phyloP scores from a whole-genome alignment of 257 asterid species.

The Leonotis leonurus region DNA sequence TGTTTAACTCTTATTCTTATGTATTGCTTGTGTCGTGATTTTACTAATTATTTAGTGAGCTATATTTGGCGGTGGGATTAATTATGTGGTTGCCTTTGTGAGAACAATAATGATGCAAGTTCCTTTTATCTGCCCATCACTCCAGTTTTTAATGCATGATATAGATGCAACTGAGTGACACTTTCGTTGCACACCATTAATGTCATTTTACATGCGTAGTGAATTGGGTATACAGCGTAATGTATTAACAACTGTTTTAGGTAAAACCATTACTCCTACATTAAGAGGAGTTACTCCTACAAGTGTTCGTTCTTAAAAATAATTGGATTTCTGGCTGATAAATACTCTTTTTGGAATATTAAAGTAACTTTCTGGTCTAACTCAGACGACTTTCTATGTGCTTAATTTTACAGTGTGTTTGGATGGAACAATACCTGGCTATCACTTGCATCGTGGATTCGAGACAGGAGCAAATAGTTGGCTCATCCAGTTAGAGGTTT shows the following conservation, averaged over 20 bases:
- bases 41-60: neutral
- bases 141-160: constrained; percentile 21
- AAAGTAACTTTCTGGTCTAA: neutral
- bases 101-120: constrained; percentile 5
- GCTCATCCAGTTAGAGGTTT: constrained; percentile 92
- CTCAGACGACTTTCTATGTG: constrained; percentile 5
- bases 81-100: constrained; percentile 9
- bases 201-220: constrained; percentile 20
- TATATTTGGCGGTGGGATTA: neutral
- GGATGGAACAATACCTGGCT: constrained; percentile 91
- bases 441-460: constrained; percentile 77
- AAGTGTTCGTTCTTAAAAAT: neutral
- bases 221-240: neutral
- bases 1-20: neutral
- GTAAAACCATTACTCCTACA: neutral
- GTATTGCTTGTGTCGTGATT: neutral
- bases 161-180: constrained; percentile 12
- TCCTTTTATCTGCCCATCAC: neutral
- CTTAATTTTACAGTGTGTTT: constrained; percentile 58
- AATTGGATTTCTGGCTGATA: neutral
- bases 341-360: neutral
- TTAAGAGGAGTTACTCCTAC: neutral
- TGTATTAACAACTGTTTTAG: constrained; percentile 9
- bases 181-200: constrained; percentile 18
- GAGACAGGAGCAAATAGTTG: constrained; percentile 86